Percentiles rank a stretch among this genome's conserved stretches.
phyloP scores from a whole-genome alignment of 2,329 filamentous ascomycete species.

The Phialocephala sp. region DNA sequence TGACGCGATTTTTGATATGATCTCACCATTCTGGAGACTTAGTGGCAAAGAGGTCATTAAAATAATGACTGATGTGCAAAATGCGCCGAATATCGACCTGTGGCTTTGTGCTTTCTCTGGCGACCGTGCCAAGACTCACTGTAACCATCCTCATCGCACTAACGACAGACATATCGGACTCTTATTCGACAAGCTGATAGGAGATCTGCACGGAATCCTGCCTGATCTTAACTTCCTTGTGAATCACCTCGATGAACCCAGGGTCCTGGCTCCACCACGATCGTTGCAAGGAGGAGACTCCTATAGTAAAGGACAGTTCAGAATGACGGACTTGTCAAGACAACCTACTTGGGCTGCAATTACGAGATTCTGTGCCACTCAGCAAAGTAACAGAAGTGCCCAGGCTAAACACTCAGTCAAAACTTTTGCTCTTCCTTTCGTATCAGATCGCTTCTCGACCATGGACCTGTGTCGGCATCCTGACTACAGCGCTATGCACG shows the following conservation, averaged over 20 bases:
- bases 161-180: constrained; percentile 11
- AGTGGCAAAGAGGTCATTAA: background rate
- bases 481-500: constrained; percentile 13
- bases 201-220: constrained; percentile 1
- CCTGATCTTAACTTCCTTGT: constrained; percentile 13
- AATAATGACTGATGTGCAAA: constrained; percentile 1
- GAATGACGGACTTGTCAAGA: background rate
- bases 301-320: background rate
- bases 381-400: background rate
- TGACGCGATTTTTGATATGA: background rate
- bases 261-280: background rate
- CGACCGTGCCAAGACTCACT: background rate
- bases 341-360: constrained; percentile 1
- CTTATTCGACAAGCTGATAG: background rate
- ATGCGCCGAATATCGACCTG: background rate
- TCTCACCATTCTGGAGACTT: constrained; percentile 10
- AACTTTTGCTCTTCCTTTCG: constrained; percentile 1
- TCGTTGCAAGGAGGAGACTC: background rate
- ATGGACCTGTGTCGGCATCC: constrained; percentile 16
- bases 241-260: constrained; percentile 17
- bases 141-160: constrained; percentile 9
- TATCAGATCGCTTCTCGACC: background rate
- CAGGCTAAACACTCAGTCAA: background rate
- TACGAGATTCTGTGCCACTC: background rate
- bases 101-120: constrained; percentile 2